These are phyloP conservation scores for Sporisorium exsertum DNA, from an alignment of 1,284 basidiomycete genomes.

Conservation along the genomic window DNA sequence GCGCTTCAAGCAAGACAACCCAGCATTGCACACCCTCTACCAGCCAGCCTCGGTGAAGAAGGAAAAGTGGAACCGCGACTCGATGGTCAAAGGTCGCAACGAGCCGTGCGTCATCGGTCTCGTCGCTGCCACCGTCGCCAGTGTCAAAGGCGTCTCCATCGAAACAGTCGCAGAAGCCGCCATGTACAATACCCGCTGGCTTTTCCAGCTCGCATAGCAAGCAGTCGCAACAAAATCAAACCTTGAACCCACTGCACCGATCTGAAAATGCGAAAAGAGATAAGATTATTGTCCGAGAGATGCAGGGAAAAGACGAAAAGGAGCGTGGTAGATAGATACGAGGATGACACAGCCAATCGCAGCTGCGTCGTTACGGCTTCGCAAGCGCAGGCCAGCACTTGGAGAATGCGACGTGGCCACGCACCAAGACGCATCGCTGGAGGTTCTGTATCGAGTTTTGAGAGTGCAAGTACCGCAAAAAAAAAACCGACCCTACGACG, in stretches of 20 bases:
- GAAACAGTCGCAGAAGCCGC: conserved; percentile 73
- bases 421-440: not conserved
- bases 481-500: conserved; percentile 5
- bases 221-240: not conserved
- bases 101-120: conserved; percentile 81
- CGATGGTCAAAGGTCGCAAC: conserved; percentile 83
- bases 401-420: not conserved
- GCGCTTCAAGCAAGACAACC: conserved; percentile 70
- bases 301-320: conserved; percentile 4
- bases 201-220: conserved; percentile 43
- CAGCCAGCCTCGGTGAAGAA: conserved; percentile 76
- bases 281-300: conserved; percentile 26
- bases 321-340: conserved; percentile 9
- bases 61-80: conserved; percentile 76
- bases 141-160: conserved; percentile 74
- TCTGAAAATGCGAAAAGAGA: conserved; percentile 8
- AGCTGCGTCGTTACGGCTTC: not conserved
- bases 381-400: not conserved
- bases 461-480: not conserved
- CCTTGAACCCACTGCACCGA: not conserved
- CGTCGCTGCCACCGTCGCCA: conserved; percentile 82
- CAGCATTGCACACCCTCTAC: conserved; percentile 73
- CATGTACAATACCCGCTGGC: conserved; percentile 53
- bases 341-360: not conserved
- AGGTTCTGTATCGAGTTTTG: not conserved